Percentiles rank a stretch among this genome's conserved stretches.
These are phyloP conservation scores for Psilocybe mexicana DNA, from an alignment of 1,284 basidiomycete species.

Conservation along the genomic window DNA sequence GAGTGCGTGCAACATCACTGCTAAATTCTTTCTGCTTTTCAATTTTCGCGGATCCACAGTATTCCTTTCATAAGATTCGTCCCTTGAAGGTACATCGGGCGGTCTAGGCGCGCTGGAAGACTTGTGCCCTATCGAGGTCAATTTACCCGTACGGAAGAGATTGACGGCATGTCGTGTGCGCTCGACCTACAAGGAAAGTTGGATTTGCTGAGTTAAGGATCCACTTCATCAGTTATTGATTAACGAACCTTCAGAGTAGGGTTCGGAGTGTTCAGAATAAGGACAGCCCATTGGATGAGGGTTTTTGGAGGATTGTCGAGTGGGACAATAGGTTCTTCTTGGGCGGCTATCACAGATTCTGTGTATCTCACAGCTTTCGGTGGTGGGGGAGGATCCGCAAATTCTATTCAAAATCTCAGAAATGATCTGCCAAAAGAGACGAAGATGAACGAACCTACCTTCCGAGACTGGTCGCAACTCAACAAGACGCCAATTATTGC, in stretches of 20 bases:
- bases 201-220: background rate
- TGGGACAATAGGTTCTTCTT: constrained; percentile 50
- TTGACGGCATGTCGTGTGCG: constrained; percentile 71
- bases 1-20: constrained; percentile 84
- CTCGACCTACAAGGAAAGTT: constrained; percentile 44
- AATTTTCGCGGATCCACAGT: constrained; percentile 66
- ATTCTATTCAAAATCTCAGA: constrained; percentile 44
- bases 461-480: constrained; percentile 83
- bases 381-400: constrained; percentile 65
- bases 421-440: background rate
- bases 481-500: constrained; percentile 67
- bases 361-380: constrained; percentile 26
- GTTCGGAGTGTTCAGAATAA: constrained; percentile 72
- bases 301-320: constrained; percentile 53
- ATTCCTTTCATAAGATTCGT: constrained; percentile 50
- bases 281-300: constrained; percentile 73
- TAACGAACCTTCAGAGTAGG: constrained; percentile 63
- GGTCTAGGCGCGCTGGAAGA: constrained; percentile 51
- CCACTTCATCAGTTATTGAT: background rate
- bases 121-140: constrained; percentile 65
- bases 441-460: constrained; percentile 40
- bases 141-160: constrained; percentile 68
- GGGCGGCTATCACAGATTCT: constrained; percentile 10
- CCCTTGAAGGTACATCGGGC: constrained; percentile 71
- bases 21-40: constrained; percentile 65